Base-by-base conservation (phyloP, 2,329 filamentous ascomycete genomes). In the Arthrobotrys sphaeroides region DNA sequence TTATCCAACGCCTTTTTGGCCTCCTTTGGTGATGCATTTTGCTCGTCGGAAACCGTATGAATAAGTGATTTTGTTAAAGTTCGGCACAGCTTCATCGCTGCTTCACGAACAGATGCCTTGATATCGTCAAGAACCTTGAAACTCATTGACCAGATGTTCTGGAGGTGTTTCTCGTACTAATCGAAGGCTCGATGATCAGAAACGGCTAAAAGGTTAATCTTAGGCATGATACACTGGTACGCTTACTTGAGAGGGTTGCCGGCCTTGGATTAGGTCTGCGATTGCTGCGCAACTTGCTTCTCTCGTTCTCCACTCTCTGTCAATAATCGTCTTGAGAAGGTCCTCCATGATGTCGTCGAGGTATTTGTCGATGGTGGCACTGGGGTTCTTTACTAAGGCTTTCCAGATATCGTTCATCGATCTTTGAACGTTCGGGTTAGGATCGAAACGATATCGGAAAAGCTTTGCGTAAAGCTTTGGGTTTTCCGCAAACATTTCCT, bases 381-480 rank as follows among this genome's bases (percentile, higher is more conserved):
- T 89, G 0, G 92, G 88, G 79, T 98, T 93, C 81, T 96, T 96
- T 64, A 98, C 93, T n/a, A 99, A 84, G 0, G 94, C 90, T 80
- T 91, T 94, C 95, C 95, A 99, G 78, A 99, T 98, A 77, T 96
- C 93, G 69, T 96, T 94, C 95, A 99, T 99, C 0, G 94, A 97
- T 53, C 90, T 87, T 81, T 94, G 92, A 10, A 98, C 95, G 78
- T 96, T 97, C 1, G 90, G 87, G 80, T 97, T 98, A 0, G 95
- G 95, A 82, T 99, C 95, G 77, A 98, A 98, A 57, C 93, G 87
- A 83, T 98, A 99, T 53, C 95, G 88, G 83, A 91, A 99, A 1
- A 99, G 87, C 83, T 97, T 98, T 0, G 94, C 93, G 80, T 97
- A 98, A 13, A 99, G 87, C 82, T 96, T 97, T 0, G 94, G 93